Evolutionary conservation across 768 basidiomycete genomes (phyloP), one percentile per base, ranked within the genome.

Genomic region (Trametes cinnabarina): DNA sequence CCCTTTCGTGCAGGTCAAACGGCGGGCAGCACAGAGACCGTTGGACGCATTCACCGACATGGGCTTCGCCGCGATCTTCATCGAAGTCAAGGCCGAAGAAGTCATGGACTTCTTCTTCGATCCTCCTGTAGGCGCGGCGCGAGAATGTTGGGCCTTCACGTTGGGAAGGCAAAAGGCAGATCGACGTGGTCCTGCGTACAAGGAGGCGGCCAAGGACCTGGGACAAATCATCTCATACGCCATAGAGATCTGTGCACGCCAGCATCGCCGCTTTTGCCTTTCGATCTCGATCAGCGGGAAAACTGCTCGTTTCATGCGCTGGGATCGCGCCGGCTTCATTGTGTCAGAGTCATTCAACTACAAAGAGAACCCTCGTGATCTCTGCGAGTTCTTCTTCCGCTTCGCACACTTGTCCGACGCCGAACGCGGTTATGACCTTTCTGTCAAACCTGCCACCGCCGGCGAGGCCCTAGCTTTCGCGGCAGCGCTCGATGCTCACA

Each of bases 321-420:
- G 43, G 40, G 61, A 62, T 37, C 46, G 47, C 10, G 47, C 52
- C 2, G 61, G 61, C 1, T 42, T 40, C 7, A 25, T 58, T 19
- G 51, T 62, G 14, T 44, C 47, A 17, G 23, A 35, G n/a, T 5
- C 41, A 0, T 58, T 63, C 53, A 30, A 58, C 35, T 58, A 54
- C 19, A 26, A 44, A 7, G 15, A 19, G 15, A 6, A 44, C 8
- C 30, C 52, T 25, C 17, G 9, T 4, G 2, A 23, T 17, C 37
- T 50, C 23, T 34, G 35, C 14, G 37, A 54, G 22, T 54, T 43
- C 41, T 39, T 42, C 20, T 54, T 20, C n/a, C 41, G 41, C 41
- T 54, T 43, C 20, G 51, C 25, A 5, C n/a, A 28, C 17, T 20
- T 53, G 9, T 32, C 41, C 28, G 40, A 43, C 9, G 25, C 19